Conservation (phyloP, 129 eudicot genomes). For the Artemisia annua region DNA sequence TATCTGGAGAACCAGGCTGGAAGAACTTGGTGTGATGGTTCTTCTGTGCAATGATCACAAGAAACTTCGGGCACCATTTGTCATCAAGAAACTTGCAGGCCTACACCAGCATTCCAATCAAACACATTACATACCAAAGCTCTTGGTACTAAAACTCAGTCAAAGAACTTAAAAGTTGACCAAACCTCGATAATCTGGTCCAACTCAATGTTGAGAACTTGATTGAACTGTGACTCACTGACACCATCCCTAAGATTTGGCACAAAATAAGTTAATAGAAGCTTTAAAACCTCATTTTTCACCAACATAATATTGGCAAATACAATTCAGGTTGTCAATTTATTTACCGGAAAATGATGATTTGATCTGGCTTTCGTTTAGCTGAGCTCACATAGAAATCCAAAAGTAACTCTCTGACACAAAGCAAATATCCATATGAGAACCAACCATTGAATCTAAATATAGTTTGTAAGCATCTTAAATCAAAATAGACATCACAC, state of each 20-base stretch:
- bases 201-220: conserved; percentile 75
- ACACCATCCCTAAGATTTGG: conserved; percentile 63
- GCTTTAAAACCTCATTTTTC: background rate
- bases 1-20: conserved; percentile 60
- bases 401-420: conserved; percentile 58
- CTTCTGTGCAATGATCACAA: conserved; percentile 73
- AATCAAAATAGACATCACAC: conserved; percentile 19
- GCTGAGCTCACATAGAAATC: conserved; percentile 77
- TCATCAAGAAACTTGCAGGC: conserved; percentile 68
- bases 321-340: background rate
- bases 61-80: conserved; percentile 74
- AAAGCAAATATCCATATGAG: background rate
- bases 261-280: background rate
- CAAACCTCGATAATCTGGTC: conserved; percentile 84
- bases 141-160: background rate
- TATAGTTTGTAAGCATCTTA: background rate
- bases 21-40: conserved; percentile 89
- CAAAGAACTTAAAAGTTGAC: background rate
- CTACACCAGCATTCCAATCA: conserved; percentile 20
- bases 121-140: background rate
- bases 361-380: conserved; percentile 74
- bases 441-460: background rate
- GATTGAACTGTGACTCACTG: conserved; percentile 81
- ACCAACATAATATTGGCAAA: background rate
- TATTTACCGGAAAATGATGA: conserved; percentile 76